A percentile compares a stretch with the other conserved stretches of the same genome.
Conservation (phyloP, 371 early-diverging fungal genomes). For the Mucor circinelloides region DNA sequence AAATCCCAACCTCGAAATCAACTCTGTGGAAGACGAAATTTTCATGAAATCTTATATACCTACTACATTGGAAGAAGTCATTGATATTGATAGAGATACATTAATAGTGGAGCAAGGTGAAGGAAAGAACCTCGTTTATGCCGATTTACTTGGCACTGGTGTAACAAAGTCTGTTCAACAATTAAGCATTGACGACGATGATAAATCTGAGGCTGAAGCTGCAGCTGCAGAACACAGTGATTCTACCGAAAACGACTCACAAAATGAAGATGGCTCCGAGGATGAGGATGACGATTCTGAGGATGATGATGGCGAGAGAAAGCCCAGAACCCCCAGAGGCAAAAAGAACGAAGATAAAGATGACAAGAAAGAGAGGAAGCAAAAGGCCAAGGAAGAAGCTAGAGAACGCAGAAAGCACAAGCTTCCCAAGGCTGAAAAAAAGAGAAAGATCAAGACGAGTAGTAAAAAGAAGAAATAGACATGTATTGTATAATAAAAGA, state of each 20-base stretch:
- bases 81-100: constrained; percentile 87
- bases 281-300: constrained; percentile 47
- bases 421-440: constrained; percentile 95
- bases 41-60: constrained; percentile 94
- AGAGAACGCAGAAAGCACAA: constrained; percentile 92
- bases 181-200: constrained; percentile 18
- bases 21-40: constrained; percentile 84
- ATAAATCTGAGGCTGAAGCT: constrained; percentile 43
- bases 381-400: constrained; percentile 85
- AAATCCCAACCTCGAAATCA: constrained; percentile 36
- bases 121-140: constrained; percentile 62
- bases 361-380: constrained; percentile 85
- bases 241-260: constrained; percentile 27
- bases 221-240: constrained; percentile 29
- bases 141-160: constrained; percentile 44
- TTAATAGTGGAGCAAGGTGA: constrained; percentile 73
- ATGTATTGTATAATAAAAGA: not conserved
- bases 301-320: constrained; percentile 41
- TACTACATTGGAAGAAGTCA: constrained; percentile 88
- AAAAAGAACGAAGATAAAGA: constrained; percentile 88
- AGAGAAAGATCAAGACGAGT: constrained; percentile 79
- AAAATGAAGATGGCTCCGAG: constrained; percentile 37
- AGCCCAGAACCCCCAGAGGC: constrained; percentile 47
- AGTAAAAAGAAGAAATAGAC: constrained; percentile 54
- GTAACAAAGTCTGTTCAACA: constrained; percentile 20